Evolutionary conservation across 2,329 filamentous ascomycete species (phyloP).

Genomic region (Nothophoma quercina): DNA sequence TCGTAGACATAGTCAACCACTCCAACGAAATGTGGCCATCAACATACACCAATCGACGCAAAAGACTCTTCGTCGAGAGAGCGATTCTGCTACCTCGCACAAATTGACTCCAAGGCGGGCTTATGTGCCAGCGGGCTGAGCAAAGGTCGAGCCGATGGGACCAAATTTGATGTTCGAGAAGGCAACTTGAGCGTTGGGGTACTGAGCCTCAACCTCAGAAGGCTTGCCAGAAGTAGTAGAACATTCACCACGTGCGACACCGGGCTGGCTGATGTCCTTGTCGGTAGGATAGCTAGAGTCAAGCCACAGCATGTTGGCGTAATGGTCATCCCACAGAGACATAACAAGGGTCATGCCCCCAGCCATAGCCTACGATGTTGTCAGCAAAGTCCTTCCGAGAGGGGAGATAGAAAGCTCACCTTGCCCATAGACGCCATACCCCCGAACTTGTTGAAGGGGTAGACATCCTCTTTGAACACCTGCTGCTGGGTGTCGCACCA

Average conservation of each 20-base stretch:
- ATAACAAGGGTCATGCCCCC: conserved; percentile 69
- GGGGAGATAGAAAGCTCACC: conserved; percentile 58
- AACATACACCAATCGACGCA: too few species aligned
- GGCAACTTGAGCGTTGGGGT: conserved; percentile 31
- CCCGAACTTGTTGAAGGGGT: conserved; percentile 63
- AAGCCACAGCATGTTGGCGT: conserved; percentile 71
- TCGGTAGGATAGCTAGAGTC: conserved; percentile 66
- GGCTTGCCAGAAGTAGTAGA: conserved; percentile 37
- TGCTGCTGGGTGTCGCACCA: conserved; percentile 42
- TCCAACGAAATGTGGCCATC: too few species aligned
- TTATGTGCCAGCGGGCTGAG: conserved; percentile 29
- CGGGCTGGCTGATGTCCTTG: conserved; percentile 36
- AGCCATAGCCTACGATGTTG: conserved; percentile 64
- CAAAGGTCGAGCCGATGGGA: conserved; percentile 40
- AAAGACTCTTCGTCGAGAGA: too few species aligned
- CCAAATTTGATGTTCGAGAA: conserved; percentile 45
- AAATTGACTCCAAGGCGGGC: too few species aligned
- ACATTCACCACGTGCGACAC: conserved; percentile 42
- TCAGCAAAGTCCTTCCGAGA: background rate
- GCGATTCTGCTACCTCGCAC: too few species aligned
- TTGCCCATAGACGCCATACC: conserved; percentile 64
- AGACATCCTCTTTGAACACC: conserved; percentile 38
- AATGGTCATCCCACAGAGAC: conserved; percentile 70
- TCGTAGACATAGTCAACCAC: too few species aligned
- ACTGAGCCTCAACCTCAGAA: conserved; percentile 35